Evolutionary conservation across 140 eudicot genomes (phyloP).

Genomic region (Senecio squalidus): DNA sequence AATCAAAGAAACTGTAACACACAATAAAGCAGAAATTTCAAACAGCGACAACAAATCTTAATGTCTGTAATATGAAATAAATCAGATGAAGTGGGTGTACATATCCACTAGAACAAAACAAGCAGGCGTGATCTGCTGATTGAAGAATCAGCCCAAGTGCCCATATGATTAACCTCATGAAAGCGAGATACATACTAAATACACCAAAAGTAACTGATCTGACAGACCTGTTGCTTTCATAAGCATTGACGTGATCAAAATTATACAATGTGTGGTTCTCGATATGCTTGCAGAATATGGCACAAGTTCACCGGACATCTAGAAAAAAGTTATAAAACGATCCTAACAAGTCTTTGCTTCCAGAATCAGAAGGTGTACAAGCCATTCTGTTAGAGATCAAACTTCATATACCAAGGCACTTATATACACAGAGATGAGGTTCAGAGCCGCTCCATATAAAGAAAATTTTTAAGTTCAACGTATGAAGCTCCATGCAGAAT

Average conservation of each 20-base stretch:
- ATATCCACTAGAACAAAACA: not conserved
- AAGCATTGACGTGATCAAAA: not conserved
- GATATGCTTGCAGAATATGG: not conserved
- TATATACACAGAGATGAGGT: not conserved
- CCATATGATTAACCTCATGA: too few species aligned
- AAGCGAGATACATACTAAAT: too few species aligned
- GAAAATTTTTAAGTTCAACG: not conserved
- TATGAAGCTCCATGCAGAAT: not conserved
- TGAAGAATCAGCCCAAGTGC: not conserved
- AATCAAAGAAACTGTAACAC: constrained; percentile 10
- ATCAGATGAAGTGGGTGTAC: too few species aligned
- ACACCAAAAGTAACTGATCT: not conserved
- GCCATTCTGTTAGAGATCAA: not conserved
- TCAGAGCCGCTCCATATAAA: not conserved
- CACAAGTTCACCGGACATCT: not conserved
- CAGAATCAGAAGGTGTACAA: not conserved
- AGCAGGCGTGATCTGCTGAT: not conserved
- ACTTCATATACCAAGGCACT: not conserved
- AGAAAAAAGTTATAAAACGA: not conserved
- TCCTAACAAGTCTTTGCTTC: not conserved
- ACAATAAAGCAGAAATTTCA: not conserved
- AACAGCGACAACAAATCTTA: not conserved
- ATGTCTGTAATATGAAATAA: too few species aligned
- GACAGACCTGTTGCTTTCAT: not conserved
- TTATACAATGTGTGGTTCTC: not conserved